Conservation (phyloP, 805 yeast genomes). For the Candida sakaeoensis region DNA sequence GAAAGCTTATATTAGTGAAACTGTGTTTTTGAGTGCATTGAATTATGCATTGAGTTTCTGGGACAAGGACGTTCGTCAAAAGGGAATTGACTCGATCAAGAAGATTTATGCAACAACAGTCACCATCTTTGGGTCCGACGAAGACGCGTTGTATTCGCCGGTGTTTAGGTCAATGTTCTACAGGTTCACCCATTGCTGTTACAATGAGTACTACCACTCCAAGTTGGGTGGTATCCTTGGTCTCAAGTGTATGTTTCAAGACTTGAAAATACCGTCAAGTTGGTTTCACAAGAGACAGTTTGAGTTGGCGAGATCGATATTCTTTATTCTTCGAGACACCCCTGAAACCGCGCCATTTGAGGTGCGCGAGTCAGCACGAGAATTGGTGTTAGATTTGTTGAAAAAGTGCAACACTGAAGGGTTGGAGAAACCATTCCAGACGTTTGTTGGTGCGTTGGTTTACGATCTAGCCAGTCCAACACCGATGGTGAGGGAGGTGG, state of each 20-base stretch:
- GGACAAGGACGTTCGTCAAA: constrained; percentile 61
- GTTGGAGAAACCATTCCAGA: constrained; percentile 68
- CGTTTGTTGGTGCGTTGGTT: constrained; percentile 82
- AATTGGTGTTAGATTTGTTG: constrained; percentile 60
- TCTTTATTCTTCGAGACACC: constrained; percentile 87
- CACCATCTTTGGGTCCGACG: constrained; percentile 61
- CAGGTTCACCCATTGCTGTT: constrained; percentile 86
- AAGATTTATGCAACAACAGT: constrained; percentile 58
- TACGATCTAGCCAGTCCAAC: constrained; percentile 91
- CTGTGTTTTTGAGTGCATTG: constrained; percentile 69
- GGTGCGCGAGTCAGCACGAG: constrained; percentile 70
- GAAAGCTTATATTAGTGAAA: constrained; percentile 60
- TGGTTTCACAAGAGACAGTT: constrained; percentile 79
- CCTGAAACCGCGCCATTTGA: constrained; percentile 82
- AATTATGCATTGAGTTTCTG: constrained; percentile 78
- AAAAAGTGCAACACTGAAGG: constrained; percentile 60
- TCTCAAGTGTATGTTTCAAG: constrained; percentile 65
- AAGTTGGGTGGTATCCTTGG: constrained; percentile 91
- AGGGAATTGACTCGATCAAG: constrained; percentile 67
- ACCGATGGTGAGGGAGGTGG: constrained; percentile 73
- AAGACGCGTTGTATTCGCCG: constrained; percentile 67
- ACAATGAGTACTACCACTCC: constrained; percentile 79
- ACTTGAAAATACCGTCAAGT: constrained; percentile 58
- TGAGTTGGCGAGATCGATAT: constrained; percentile 80
- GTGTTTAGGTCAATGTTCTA: constrained; percentile 73